Conservation (phyloP, 192 early-diverging fungal species). For the Umbelopsis isabellina region DNA sequence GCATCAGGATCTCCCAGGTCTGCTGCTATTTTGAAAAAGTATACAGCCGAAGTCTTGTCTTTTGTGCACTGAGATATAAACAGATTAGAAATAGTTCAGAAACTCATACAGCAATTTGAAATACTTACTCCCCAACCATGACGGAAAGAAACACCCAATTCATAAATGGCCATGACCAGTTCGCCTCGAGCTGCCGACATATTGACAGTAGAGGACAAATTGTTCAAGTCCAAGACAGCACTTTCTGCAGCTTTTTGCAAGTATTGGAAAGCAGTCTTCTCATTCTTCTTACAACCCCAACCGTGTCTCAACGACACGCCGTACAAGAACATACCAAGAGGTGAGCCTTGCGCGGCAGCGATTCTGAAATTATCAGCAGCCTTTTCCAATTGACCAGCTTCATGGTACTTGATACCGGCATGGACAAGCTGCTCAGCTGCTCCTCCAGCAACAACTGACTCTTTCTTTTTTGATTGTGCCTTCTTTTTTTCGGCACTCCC, state of each 20-base stretch:
- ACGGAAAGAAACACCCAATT: constrained; percentile 77
- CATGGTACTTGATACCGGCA: constrained; percentile 71
- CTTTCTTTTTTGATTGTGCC: constrained; percentile 32
- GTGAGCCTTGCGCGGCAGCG: constrained; percentile 68
- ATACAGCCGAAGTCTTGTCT: constrained; percentile 72
- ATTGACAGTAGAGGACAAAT: constrained; percentile 43
- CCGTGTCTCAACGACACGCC: constrained; percentile 79
- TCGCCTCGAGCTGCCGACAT: constrained; percentile 65
- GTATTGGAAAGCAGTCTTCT: constrained; percentile 70
- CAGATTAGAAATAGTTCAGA: neutral
- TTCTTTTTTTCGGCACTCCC: constrained; percentile 25
- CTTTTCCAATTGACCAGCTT: constrained; percentile 73
- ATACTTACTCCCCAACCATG: constrained; percentile 77
- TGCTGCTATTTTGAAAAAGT: constrained; percentile 84
- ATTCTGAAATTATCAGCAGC: constrained; percentile 72
- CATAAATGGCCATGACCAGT: constrained; percentile 80
- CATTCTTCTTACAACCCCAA: constrained; percentile 74
- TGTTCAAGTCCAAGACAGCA: constrained; percentile 66
- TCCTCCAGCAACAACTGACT: neutral
- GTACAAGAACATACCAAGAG: constrained; percentile 79
- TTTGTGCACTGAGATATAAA: constrained; percentile 43
- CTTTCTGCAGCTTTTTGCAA: constrained; percentile 74
- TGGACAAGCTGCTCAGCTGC: constrained; percentile 64
- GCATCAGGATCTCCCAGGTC: constrained; percentile 78
- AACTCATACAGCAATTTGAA: neutral